These are phyloP conservation scores for Eremochloa ophiuroides DNA, from an alignment of 176 grass and related monocot species.

Conservation along the genomic window DNA sequence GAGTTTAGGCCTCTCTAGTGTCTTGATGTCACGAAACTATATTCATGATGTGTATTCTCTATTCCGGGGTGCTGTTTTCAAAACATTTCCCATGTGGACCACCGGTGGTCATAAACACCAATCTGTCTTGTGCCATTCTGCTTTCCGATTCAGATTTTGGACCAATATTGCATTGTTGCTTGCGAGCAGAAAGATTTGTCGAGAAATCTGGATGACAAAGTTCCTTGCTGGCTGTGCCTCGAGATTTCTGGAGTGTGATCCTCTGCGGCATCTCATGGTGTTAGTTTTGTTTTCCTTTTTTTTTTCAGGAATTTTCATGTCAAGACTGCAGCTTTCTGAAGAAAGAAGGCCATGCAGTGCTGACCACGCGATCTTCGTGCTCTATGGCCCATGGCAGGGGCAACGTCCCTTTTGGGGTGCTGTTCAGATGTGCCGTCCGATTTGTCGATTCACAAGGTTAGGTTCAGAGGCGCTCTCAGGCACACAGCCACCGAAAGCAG, in stretches of 20 bases:
- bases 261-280: background rate
- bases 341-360: background rate
- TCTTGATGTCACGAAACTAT: background rate
- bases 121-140: slow-evolving; percentile 24
- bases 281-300: too few species aligned
- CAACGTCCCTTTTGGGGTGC: background rate
- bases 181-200: background rate
- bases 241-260: background rate
- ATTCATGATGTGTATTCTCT: background rate
- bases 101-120: background rate
- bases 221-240: background rate
- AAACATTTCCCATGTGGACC: slow-evolving; percentile 18
- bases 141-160: background rate
- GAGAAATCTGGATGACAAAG: background rate
- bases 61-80: slow-evolving; percentile 1
- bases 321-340: background rate
- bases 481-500: background rate
- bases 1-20: slow-evolving; percentile 19
- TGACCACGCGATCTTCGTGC: background rate
- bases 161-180: background rate
- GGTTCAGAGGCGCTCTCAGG: background rate
- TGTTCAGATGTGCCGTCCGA: background rate
- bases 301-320: too few species aligned
- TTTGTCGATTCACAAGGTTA: background rate
- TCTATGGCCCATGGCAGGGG: background rate